These are phyloP conservation scores for Fusarium sp. DNA, from an alignment of 2,329 filamentous ascomycete genomes.

Conservation along the genomic window DNA sequence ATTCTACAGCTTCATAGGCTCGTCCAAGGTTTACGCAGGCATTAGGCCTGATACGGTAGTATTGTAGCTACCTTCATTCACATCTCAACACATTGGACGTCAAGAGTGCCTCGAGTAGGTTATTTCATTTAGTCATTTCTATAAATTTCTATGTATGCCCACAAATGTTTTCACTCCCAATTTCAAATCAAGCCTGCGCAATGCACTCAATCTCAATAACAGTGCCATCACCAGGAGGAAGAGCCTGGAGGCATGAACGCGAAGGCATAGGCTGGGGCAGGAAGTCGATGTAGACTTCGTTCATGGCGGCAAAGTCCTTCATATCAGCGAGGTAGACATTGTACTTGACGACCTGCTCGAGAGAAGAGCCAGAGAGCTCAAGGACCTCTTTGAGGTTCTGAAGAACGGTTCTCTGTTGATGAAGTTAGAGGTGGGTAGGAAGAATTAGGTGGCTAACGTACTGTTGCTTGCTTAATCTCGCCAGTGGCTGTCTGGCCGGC, in stretches of 20 bases:
- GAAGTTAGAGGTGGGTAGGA: background rate
- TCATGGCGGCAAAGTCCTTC: conserved; percentile 79
- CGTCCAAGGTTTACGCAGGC: too few relatives aligned
- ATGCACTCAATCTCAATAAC: conserved; percentile 63
- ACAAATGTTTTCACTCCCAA: background rate
- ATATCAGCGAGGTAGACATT: conserved; percentile 80
- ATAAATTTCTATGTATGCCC: background rate
- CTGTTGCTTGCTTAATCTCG: conserved; percentile 61
- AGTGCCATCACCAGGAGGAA: conserved; percentile 57
- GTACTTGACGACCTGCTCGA: conserved; percentile 78
- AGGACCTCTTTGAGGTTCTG: conserved; percentile 77
- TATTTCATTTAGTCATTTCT: background rate
- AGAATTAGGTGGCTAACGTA: background rate
- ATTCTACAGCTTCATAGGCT: too few relatives aligned
- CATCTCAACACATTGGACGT: background rate
- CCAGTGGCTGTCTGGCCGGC: conserved; percentile 65
- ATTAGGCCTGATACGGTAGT: background rate
- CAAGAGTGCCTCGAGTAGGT: background rate
- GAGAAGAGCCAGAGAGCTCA: conserved; percentile 73
- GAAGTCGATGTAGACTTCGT: conserved; percentile 57
- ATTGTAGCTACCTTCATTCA: background rate
- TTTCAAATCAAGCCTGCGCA: conserved; percentile 52
- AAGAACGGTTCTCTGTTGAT: conserved; percentile 25
- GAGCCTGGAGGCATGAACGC: conserved; percentile 58
- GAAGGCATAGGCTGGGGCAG: conserved; percentile 60